These are phyloP conservation scores for Solioccasus polychromus DNA, from an alignment of 768 basidiomycete genomes.

Conservation along the genomic window DNA sequence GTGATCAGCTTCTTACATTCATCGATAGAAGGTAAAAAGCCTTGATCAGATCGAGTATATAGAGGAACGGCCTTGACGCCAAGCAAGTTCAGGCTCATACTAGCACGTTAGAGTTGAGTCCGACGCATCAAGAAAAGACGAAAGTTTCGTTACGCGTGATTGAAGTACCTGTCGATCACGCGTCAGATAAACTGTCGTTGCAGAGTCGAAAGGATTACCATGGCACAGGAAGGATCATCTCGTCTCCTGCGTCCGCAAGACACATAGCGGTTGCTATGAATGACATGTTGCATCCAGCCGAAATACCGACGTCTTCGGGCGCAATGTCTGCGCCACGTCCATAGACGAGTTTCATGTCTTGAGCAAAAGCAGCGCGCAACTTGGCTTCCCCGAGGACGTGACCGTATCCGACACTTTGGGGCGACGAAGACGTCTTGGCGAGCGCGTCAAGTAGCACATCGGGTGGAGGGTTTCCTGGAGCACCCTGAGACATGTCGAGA, in stretches of 20 bases:
- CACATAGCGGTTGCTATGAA: slow-evolving; percentile 61
- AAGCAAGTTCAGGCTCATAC: slow-evolving; percentile 67
- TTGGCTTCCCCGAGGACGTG: slow-evolving; percentile 54
- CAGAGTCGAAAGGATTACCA: slow-evolving; percentile 40
- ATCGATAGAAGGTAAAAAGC: slow-evolving; percentile 59
- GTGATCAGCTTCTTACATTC: slow-evolving; percentile 54
- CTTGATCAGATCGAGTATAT: slow-evolving; percentile 44
- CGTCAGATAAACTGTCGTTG: background rate
- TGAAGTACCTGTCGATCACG: slow-evolving; percentile 54
- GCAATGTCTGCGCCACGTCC: slow-evolving; percentile 46
- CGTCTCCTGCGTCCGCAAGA: slow-evolving; percentile 66
- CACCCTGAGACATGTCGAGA: slow-evolving; percentile 75
- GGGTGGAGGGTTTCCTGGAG: slow-evolving; percentile 66
- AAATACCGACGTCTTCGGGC: slow-evolving; percentile 60
- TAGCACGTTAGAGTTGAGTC: slow-evolving; percentile 21
- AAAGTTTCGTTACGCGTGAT: slow-evolving; percentile 45
- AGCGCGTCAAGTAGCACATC: slow-evolving; percentile 48
- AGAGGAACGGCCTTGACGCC: slow-evolving; percentile 58
- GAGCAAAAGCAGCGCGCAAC: slow-evolving; percentile 49
- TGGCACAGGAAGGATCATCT: slow-evolving; percentile 69
- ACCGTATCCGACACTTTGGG: slow-evolving; percentile 52
- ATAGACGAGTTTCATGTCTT: slow-evolving; percentile 64
- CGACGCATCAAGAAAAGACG: background rate
- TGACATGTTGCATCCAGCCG: slow-evolving; percentile 72
- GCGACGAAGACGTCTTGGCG: slow-evolving; percentile 40